These are phyloP conservation scores for Irpex rosettiformis DNA, from an alignment of 1,284 basidiomycete genomes.

Conservation along the genomic window DNA sequence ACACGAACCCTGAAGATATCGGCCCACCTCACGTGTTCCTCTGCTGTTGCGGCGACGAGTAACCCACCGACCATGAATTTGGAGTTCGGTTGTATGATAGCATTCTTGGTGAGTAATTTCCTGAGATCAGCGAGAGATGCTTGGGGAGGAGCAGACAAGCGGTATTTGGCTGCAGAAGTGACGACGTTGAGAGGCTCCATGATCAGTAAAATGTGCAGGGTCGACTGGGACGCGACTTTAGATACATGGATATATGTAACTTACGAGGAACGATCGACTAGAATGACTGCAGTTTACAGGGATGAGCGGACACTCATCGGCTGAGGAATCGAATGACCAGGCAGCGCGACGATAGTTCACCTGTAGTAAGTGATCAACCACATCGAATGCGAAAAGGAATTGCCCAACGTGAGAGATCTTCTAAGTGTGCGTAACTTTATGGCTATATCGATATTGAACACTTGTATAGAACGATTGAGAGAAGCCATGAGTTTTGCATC, in stretches of 20 bases:
- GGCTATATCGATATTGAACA: too few relatives aligned
- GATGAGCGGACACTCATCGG: too few relatives aligned
- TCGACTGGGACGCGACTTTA: neutral
- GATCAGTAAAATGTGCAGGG: neutral
- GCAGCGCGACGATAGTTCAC: too few relatives aligned
- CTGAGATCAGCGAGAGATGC: neutral
- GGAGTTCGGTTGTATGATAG: neutral
- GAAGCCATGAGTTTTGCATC: too few relatives aligned
- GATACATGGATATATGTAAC: neutral
- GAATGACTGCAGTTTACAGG: too few relatives aligned
- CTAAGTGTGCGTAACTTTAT: too few relatives aligned
- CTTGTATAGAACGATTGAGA: too few relatives aligned
- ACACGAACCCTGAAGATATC: neutral
- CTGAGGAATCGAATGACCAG: too few relatives aligned
- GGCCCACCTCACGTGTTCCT: neutral
- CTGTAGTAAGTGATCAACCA: too few relatives aligned
- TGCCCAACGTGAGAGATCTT: too few relatives aligned
- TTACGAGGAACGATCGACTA: too few relatives aligned
- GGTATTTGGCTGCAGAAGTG: neutral
- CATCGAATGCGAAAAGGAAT: too few relatives aligned
- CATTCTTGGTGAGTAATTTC: neutral
- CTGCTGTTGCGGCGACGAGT: neutral
- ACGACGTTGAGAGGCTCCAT: neutral
- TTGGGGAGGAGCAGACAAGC: neutral
- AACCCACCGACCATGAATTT: neutral